Conservation (phyloP, 2,329 filamentous ascomycete species). For the Pseudogymnoascus verrucosus region DNA sequence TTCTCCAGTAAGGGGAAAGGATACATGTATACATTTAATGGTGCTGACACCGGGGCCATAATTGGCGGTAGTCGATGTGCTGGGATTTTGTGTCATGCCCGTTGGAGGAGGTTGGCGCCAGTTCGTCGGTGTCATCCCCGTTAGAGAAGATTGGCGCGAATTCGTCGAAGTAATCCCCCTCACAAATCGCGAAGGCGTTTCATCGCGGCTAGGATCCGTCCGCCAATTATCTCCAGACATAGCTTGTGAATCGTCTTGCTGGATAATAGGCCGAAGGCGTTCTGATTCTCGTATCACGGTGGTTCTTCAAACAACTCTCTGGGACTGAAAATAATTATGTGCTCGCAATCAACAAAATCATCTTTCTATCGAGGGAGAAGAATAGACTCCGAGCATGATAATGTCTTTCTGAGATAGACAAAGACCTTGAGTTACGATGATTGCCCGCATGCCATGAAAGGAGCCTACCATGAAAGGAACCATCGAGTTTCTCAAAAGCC, state of each 20-base stretch:
- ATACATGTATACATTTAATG: neutral
- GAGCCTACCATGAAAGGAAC: neutral
- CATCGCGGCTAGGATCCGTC: neutral
- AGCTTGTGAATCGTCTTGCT: neutral
- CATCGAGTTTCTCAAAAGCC: neutral
- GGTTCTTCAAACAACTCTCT: neutral
- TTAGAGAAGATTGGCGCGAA: neutral
- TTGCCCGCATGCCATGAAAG: neutral
- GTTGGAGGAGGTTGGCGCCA: neutral
- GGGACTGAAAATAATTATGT: neutral
- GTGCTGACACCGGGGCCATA: neutral
- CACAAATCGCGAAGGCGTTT: neutral
- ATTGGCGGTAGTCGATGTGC: neutral
- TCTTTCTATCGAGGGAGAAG: neutral
- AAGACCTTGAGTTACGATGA: neutral
- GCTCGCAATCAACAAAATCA: neutral
- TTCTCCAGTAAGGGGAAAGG: neutral
- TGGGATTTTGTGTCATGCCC: neutral
- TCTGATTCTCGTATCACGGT: neutral
- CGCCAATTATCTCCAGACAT: neutral
- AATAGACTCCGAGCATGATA: neutral
- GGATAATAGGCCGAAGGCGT: neutral
- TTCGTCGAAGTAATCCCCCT: neutral
- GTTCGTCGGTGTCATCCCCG: neutral
- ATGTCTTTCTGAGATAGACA: neutral